Evolutionary conservation across 192 early-diverging fungal genomes (phyloP).

Genomic region (Mortierella antarctica): DNA sequence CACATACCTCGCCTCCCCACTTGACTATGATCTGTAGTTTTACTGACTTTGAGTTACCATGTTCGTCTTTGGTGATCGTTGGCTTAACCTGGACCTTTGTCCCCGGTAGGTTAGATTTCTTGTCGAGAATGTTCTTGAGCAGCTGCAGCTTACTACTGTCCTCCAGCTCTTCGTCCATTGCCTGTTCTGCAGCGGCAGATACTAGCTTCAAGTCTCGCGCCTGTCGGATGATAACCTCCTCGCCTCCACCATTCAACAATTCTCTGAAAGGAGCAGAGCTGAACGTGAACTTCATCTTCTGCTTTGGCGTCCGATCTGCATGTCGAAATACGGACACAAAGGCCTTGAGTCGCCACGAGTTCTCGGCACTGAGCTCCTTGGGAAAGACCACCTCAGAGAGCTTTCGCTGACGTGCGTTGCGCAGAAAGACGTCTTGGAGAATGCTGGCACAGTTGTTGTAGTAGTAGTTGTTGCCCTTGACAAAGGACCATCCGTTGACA

Average conservation of each 20-base stretch:
- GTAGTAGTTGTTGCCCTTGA: conserved; percentile 93
- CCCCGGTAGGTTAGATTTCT: conserved; percentile 84
- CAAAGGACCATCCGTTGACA: conserved; percentile 99
- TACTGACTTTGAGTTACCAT: conserved; percentile 55
- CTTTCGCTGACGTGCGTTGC: conserved; percentile 68
- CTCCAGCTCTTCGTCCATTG: conserved; percentile 65
- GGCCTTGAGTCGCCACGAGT: conserved; percentile 92
- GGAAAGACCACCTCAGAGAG: conserved; percentile 64
- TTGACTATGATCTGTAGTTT: conserved; percentile 95
- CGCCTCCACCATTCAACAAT: conserved; percentile 73
- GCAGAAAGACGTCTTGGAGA: conserved; percentile 80
- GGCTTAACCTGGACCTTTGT: conserved; percentile 96
- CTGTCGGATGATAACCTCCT: conserved; percentile 87
- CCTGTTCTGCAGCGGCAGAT: conserved; percentile 66
- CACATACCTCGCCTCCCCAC: conserved; percentile 88
- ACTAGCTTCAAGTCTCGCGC: conserved; percentile 76
- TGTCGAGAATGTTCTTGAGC: conserved; percentile 79
- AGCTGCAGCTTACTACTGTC: conserved; percentile 67
- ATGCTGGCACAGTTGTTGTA: conserved; percentile 85
- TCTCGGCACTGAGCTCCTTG: conserved; percentile 74
- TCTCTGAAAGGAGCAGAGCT: conserved; percentile 74
- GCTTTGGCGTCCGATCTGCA: conserved; percentile 98
- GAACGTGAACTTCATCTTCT: conserved; percentile 94
- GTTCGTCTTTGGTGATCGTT: conserved; percentile 68
- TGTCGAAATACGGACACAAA: conserved; percentile 94